Percentiles rank a stretch among this genome's conserved stretches.
Conservation (phyloP, 768 basidiomycete species). For the Rhodotorula kratochvilovae region DNA sequence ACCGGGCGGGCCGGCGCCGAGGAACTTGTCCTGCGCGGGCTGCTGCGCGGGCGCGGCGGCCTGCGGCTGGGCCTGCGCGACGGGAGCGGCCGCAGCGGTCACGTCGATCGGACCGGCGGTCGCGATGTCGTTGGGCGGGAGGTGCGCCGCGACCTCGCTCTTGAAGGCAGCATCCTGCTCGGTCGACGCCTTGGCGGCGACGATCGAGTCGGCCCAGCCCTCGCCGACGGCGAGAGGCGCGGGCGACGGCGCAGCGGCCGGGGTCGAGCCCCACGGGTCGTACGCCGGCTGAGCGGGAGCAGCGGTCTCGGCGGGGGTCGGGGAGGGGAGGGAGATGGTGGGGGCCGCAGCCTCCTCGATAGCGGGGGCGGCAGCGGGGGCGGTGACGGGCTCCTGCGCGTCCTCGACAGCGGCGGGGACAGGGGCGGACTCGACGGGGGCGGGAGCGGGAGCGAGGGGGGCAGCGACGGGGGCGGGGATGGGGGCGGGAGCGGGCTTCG, state of each 20-base stretch:
- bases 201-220: conserved; percentile 42
- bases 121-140: conserved; percentile 39
- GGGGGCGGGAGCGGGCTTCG: not conserved
- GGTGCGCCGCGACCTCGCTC: conserved; percentile 35
- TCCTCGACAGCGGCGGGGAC: conserved; percentile 8
- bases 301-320: conserved; percentile 10
- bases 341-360: conserved; percentile 10
- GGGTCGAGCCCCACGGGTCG: conserved; percentile 41
- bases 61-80: conserved; percentile 7
- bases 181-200: conserved; percentile 19
- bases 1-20: conserved; percentile 36
- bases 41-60: not conserved
- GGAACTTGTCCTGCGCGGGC: conserved; percentile 31
- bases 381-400: conserved; percentile 19
- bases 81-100: not conserved
- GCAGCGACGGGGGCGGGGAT: conserved; percentile 2
- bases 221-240: conserved; percentile 41
- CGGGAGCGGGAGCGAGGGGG: conserved; percentile 16
- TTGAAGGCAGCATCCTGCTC: conserved; percentile 27
- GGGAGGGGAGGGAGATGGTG: conserved; percentile 29
- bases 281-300: conserved; percentile 27
- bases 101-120: conserved; percentile 41
- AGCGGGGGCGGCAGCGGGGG: not conserved
- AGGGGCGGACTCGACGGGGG: conserved; percentile 4
- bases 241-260: conserved; percentile 32